phyloP scores from a whole-genome alignment of 202 grass and related monocot genomes.

The Saccharum hybrid region DNA sequence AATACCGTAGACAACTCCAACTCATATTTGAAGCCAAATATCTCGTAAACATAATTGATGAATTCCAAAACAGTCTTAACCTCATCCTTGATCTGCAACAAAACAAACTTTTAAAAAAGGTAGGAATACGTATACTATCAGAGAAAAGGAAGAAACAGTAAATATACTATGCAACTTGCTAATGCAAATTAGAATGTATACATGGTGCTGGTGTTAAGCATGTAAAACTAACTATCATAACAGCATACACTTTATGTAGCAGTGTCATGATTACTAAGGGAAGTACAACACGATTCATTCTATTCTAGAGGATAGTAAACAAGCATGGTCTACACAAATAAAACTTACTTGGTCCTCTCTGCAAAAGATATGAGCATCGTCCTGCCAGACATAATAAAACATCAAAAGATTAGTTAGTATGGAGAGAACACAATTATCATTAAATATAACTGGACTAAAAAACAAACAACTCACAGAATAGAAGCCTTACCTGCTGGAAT shows the following conservation, averaged over 20 bases:
- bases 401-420: conserved; percentile 17
- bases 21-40: conserved; percentile 96
- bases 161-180: not conserved
- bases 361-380: conserved; percentile 98
- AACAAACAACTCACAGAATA: conserved; percentile 16
- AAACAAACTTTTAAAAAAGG: conserved; percentile 22
- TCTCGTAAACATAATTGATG: conserved; percentile 79
- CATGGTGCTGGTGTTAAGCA: not conserved
- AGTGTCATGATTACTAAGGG: not conserved
- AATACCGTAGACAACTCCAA: conserved; percentile 95
- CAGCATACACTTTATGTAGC: not conserved
- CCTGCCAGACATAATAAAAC: conserved; percentile 53
- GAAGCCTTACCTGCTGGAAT: conserved; percentile 86
- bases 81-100: conserved; percentile 85
- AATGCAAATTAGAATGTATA: not conserved
- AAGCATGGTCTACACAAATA: conserved; percentile 28
- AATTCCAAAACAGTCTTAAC: conserved; percentile 84
- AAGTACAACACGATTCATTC: conserved; percentile 13
- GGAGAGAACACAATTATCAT: conserved; percentile 28
- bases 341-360: conserved; percentile 84
- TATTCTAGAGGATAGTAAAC: not conserved
- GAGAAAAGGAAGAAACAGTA: not conserved
- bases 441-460: conserved; percentile 18
- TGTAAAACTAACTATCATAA: conserved; percentile 7
- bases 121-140: not conserved